These are phyloP conservation scores for Petunia hybrid DNA, from an alignment of 305 asterid species.

Conservation along the genomic window DNA sequence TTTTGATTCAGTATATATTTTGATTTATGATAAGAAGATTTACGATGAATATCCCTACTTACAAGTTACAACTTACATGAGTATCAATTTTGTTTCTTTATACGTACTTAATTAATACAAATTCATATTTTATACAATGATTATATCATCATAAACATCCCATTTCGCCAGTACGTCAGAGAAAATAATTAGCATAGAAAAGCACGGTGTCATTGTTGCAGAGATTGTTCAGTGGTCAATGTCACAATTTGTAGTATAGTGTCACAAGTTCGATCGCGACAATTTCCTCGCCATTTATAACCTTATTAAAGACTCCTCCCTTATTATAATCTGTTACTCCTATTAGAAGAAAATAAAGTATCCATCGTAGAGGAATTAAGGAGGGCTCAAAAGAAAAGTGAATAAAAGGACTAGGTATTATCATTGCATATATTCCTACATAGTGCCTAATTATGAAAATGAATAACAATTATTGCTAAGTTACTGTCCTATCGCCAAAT, in stretches of 20 bases:
- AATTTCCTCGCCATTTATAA: neutral
- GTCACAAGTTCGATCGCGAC: neutral
- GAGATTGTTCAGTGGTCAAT: neutral
- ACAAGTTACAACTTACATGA: too few species aligned
- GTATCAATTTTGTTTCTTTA: too few species aligned
- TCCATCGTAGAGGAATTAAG: neutral
- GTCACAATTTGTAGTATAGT: too few species aligned
- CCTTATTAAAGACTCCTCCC: neutral
- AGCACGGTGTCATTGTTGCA: neutral
- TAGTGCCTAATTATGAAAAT: conserved; percentile 27
- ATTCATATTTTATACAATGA: too few species aligned
- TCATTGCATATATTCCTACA: conserved; percentile 34
- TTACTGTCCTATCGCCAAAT: neutral
- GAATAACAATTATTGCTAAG: conserved; percentile 18
- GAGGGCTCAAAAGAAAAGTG: neutral
- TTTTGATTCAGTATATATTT: too few species aligned
- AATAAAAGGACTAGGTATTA: neutral
- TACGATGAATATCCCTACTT: too few species aligned
- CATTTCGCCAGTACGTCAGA: neutral
- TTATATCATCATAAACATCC: neutral
- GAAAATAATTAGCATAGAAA: too few species aligned
- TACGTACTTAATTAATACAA: too few species aligned
- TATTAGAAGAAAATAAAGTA: neutral
- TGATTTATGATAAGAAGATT: too few species aligned
- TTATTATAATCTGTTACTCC: too few species aligned